Evolutionary conservation across 2,329 filamentous ascomycete genomes (phyloP), one percentile per base, ranked within the genome.

Genomic region (Davidsoniella australis): DNA sequence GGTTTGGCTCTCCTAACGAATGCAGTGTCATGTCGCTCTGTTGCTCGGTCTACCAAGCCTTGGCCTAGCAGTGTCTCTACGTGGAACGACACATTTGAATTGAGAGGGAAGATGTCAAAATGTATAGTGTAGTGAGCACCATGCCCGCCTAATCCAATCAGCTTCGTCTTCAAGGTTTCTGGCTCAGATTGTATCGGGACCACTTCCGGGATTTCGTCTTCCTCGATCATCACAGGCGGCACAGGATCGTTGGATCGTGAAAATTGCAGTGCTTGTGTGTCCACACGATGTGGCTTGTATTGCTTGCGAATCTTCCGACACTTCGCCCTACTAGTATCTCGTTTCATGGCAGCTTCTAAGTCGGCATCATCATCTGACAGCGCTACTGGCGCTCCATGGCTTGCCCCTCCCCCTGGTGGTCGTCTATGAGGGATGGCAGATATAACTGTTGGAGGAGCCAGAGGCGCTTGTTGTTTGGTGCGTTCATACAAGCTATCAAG

Each of bases 91-190:
- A 73, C 67, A 2, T 70, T 70, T 5, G 60, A 56, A 38, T 72
- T 69, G 26, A 81, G 61, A 16, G 76, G 76, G 48, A 78, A 77
- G 4, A 75, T 60, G 42, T 80, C 75, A 54, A 82, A 82, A 56
- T 81, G 70, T 33, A 72, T 68, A 0, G 75, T 73, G 57, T 80
- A 81, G 20, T 69, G 66, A 1, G 73, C 75, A 1, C 77, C 77
- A 57, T 75, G 78, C 0, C 75, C 73, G 0, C 72, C 75, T 6
- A 82, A 62, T 1, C 76, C 75, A 9, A 59, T 55, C n/a, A 80
- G 55, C 41, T 59, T 66, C 41, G 2, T 55, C 54, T 6, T 60
- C 56, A 26, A 20, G 16, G 42, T 51, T 33, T n/a, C 38, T 14
- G 29, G 20, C 8, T 12, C 16, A 10, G 29, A 12, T 5, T 33